A percentile compares a stretch with the other conserved stretches of the same genome.
Evolutionary conservation across 768 basidiomycete genomes (phyloP).

Genomic region (Calocera viscosa): DNA sequence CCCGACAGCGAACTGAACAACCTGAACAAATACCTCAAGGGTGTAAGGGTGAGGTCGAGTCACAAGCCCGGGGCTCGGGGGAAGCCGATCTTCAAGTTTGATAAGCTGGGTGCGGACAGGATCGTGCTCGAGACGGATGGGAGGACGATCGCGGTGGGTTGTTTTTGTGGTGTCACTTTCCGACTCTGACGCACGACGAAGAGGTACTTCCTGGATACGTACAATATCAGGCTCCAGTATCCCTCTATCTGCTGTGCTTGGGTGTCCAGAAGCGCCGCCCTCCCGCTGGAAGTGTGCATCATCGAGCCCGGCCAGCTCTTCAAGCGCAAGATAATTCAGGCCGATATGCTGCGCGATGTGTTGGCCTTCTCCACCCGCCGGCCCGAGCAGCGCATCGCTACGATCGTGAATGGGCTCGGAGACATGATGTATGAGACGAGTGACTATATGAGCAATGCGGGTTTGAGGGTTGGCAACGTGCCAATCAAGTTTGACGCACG

Average conservation of each 20-base stretch:
- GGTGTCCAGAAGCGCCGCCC: background rate
- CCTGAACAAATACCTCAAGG: background rate
- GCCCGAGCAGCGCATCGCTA: background rate
- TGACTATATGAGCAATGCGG: slow-evolving; percentile 1
- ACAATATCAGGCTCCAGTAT: background rate
- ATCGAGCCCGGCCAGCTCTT: slow-evolving; percentile 2
- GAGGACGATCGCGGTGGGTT: background rate
- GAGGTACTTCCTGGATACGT: background rate
- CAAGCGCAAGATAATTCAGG: background rate
- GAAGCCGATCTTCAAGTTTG: background rate
- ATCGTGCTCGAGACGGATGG: background rate
- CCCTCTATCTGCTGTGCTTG: background rate
- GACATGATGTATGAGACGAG: background rate
- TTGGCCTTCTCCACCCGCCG: background rate
- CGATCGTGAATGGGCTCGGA: background rate
- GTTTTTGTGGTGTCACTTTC: too few relatives aligned
- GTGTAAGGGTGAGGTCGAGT: background rate
- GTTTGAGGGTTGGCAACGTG: background rate
- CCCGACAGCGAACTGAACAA: background rate
- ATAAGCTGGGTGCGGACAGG: background rate
- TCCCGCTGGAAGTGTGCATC: background rate
- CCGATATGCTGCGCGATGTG: background rate
- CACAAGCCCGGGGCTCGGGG: background rate
- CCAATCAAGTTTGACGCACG: background rate
- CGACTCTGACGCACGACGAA: background rate